phyloP scores from a whole-genome alignment of 805 yeast species.

The Citeromyces matritensis region DNA sequence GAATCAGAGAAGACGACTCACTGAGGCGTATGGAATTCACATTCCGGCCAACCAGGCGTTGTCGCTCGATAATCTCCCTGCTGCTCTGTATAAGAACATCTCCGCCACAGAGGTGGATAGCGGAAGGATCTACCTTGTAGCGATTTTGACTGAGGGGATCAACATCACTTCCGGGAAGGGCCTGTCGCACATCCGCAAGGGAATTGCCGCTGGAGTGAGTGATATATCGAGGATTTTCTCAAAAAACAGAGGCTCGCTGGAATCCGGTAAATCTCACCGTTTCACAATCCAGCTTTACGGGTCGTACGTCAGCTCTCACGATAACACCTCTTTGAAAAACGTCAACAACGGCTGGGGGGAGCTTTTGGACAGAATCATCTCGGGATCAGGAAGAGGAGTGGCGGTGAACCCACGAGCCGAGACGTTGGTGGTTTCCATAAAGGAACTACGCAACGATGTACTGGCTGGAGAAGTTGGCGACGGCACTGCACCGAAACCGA shows the following conservation, averaged over 20 bases:
- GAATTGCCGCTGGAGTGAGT: slow-evolving; percentile 80
- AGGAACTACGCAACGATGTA: slow-evolving; percentile 46
- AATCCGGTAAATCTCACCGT: slow-evolving; percentile 52
- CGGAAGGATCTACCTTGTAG: slow-evolving; percentile 61
- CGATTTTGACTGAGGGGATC: slow-evolving; percentile 58
- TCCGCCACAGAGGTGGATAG: slow-evolving; percentile 47
- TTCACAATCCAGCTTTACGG: slow-evolving; percentile 62
- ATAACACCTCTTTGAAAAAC: slow-evolving; percentile 9
- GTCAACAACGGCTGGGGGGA: slow-evolving; percentile 81
- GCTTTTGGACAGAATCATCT: slow-evolving; percentile 58
- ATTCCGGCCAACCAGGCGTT: slow-evolving; percentile 42
- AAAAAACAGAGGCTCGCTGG: slow-evolving; percentile 40
- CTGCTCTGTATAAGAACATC: slow-evolving; percentile 66
- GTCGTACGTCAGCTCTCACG: slow-evolving; percentile 36
- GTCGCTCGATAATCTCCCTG: slow-evolving; percentile 53
- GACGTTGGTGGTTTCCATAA: slow-evolving; percentile 49
- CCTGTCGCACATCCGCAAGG: slow-evolving; percentile 35
- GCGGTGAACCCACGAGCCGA: slow-evolving; percentile 77
- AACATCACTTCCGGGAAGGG: slow-evolving; percentile 20
- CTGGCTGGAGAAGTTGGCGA: slow-evolving; percentile 2
- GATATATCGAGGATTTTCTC: slow-evolving; percentile 73
- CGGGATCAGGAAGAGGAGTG: slow-evolving; percentile 62
- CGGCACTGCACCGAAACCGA: slow-evolving; percentile 23
- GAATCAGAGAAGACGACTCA: slow-evolving; percentile 43
- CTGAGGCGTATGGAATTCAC: slow-evolving; percentile 68